A percentile compares a stretch with the other conserved stretches of the same genome.
Conservation (phyloP, 1,139 yeast genomes). For the Petasospora rhodanensis region DNA sequence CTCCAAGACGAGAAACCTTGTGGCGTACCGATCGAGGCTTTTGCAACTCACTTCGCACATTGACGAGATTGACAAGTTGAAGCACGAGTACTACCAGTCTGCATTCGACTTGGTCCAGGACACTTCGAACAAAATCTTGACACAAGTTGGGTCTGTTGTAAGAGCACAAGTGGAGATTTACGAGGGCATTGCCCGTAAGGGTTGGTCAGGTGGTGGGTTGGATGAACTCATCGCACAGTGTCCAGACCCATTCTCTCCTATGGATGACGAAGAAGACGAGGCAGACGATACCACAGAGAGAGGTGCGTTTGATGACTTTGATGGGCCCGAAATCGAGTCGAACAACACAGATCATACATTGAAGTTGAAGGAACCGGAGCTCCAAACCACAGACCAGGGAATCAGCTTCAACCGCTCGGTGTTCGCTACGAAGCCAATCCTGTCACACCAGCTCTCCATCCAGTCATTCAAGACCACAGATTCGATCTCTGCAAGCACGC, state of each 20-base stretch:
- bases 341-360: constrained; percentile 1
- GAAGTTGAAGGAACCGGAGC: constrained; percentile 2
- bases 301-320: constrained; percentile 1
- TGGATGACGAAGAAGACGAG: constrained; percentile 21
- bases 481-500: constrained; percentile 16
- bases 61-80: constrained; percentile 72
- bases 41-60: constrained; percentile 65
- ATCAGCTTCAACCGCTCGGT: constrained; percentile 13
- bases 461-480: constrained; percentile 8
- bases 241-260: constrained; percentile 45
- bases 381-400: constrained; percentile 8
- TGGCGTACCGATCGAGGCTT: constrained; percentile 60
- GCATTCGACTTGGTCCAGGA: constrained; percentile 58
- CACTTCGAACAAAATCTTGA: constrained; percentile 49
- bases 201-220: constrained; percentile 84
- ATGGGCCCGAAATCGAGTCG: no score
- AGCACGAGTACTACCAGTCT: constrained; percentile 65
- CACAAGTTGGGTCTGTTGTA: constrained; percentile 58
- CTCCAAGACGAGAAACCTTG: constrained; percentile 54
- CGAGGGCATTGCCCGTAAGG: constrained; percentile 78
- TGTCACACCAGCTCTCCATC: constrained; percentile 15
- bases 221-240: constrained; percentile 58
- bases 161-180: constrained; percentile 78
- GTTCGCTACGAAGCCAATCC: constrained; percentile 7
- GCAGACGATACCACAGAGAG: constrained; percentile 3